Conservation (phyloP, 2,329 filamentous ascomycete species). For the Diplodia seriata region DNA sequence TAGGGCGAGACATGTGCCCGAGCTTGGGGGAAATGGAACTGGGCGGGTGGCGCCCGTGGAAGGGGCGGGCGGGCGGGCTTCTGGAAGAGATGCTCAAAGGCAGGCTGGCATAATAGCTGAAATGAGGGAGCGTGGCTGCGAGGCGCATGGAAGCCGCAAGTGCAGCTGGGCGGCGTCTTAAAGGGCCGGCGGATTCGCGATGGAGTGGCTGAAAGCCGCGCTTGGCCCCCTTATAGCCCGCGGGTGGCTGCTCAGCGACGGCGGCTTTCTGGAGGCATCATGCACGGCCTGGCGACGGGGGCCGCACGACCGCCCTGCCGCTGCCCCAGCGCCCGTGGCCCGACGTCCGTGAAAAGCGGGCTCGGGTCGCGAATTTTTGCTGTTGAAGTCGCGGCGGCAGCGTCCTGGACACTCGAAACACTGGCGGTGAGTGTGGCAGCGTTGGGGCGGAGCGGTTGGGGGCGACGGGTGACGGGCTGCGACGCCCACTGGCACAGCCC, state of each 20-base stretch:
- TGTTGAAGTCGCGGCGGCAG: background rate
- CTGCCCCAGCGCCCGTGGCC: background rate
- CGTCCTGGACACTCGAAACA: background rate
- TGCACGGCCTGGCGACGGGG: conserved; percentile 19
- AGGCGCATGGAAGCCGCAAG: conserved; percentile 13
- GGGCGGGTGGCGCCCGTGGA: conserved; percentile 3
- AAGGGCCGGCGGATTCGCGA: conserved; percentile 24
- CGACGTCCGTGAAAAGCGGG: conserved; percentile 15
- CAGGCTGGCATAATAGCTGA: conserved; percentile 17
- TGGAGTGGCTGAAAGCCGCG: conserved; percentile 32
- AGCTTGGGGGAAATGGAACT: background rate
- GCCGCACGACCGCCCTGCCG: conserved; percentile 6
- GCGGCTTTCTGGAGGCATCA: conserved; percentile 10
- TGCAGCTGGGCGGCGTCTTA: conserved; percentile 30
- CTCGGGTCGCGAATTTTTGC: conserved; percentile 7
- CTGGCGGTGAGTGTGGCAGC: conserved; percentile 28
- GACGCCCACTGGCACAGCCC: background rate
- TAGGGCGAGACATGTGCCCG: conserved; percentile 1
- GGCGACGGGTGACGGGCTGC: background rate
- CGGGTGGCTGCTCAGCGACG: conserved; percentile 8
- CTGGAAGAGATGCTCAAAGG: background rate
- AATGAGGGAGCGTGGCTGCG: conserved; percentile 12
- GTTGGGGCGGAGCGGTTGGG: conserved; percentile 12
- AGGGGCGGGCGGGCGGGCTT: background rate
- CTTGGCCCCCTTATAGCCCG: conserved; percentile 30